These are phyloP conservation scores for Skeletonema marinoi DNA, from an alignment of 108 stramenopile genomes.

Conservation along the genomic window DNA sequence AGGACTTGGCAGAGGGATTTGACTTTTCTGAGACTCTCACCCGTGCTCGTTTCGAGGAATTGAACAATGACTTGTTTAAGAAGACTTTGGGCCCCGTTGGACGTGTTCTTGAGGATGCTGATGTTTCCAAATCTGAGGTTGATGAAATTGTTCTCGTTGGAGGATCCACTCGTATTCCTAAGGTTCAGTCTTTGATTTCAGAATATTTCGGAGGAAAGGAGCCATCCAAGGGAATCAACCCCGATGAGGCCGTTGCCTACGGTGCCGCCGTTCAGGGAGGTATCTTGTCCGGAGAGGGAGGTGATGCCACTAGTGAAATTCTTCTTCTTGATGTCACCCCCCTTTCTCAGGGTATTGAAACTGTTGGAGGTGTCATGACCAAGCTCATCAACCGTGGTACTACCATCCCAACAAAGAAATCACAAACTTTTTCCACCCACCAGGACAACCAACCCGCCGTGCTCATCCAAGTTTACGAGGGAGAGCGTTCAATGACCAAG, in stretches of 20 bases:
- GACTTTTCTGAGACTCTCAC: slow-evolving; percentile 89
- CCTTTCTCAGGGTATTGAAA: slow-evolving; percentile 92
- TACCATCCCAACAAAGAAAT: slow-evolving; percentile 95
- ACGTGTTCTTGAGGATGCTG: slow-evolving; percentile 94
- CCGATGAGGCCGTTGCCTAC: slow-evolving; percentile 98
- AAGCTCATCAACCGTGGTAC: slow-evolving; percentile 95
- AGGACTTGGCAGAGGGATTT: slow-evolving; percentile 79
- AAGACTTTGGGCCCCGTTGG: slow-evolving; percentile 94
- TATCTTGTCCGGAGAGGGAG: slow-evolving; percentile 80
- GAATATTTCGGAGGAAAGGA: slow-evolving; percentile 98
- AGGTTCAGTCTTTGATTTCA: slow-evolving; percentile 90
- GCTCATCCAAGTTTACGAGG: slow-evolving; percentile 95
- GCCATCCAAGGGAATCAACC: slow-evolving; percentile 93
- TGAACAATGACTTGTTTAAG: slow-evolving; percentile 97
- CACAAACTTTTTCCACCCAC: slow-evolving; percentile 94
- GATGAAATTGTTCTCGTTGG: slow-evolving; percentile 98
- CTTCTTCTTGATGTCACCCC: slow-evolving; percentile 88
- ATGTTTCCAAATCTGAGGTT: slow-evolving; percentile 87
- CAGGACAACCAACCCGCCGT: slow-evolving; percentile 95
- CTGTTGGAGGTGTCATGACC: slow-evolving; percentile 95
- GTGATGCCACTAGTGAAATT: slow-evolving; percentile 92
- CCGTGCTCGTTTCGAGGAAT: slow-evolving; percentile 96
- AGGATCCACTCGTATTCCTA: slow-evolving; percentile 97
- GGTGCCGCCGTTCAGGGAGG: slow-evolving; percentile 97
- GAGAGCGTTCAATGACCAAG: slow-evolving; percentile 96